Evolutionary conservation across 768 basidiomycete genomes (phyloP), one percentile per base, ranked within the genome.

Genomic region (Lactarius hengduanensis): DNA sequence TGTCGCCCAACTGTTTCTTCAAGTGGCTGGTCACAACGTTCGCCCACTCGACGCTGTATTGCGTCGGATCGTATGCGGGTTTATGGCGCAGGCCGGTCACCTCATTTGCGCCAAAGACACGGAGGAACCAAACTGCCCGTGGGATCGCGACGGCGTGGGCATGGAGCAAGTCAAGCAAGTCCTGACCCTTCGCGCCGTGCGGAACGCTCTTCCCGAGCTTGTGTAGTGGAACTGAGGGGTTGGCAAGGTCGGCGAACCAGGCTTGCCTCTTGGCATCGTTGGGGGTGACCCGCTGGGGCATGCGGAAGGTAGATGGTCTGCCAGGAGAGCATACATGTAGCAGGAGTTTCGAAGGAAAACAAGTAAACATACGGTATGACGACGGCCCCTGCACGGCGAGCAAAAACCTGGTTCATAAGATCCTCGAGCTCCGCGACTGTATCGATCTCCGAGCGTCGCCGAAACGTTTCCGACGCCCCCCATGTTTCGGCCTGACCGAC

Each of bases 91-190:
- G 76, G 34, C 89, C 90, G 26, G 88, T 85, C 58, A 90, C 91
- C 77, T 95, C 93, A 71, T 94, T 93, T 22, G 89, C 91, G 30
- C 93, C 93, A 71, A 93, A 86, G 4, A 93, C 91, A 22, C 92
- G 84, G 32, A 94, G 79, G 73, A 94, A 91, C 93, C 93, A 95
- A 8, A 94, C 86, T 4, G 93, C 93, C 55, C 93, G 83, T 1
- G 89, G 82, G 40, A 92, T 89, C 7, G 88, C 89, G 32, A 94
- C 89, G 64, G 87, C 84, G 62, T 92, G 86, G 7, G 81, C 80
- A 62, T 94, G 90, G 36, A 95, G 76, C 53, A 94, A 78, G 67
- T 94, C 92, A 59, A 95, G 78, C 34, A 94, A 81, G 71, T 93
- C 92, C 69, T 89, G 87, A 1, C 92, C 93, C 75, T 92, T 94